These are phyloP conservation scores for Ascodesmis nigricans DNA, from an alignment of 495 filamentous ascomycete genomes.

Conservation along the genomic window DNA sequence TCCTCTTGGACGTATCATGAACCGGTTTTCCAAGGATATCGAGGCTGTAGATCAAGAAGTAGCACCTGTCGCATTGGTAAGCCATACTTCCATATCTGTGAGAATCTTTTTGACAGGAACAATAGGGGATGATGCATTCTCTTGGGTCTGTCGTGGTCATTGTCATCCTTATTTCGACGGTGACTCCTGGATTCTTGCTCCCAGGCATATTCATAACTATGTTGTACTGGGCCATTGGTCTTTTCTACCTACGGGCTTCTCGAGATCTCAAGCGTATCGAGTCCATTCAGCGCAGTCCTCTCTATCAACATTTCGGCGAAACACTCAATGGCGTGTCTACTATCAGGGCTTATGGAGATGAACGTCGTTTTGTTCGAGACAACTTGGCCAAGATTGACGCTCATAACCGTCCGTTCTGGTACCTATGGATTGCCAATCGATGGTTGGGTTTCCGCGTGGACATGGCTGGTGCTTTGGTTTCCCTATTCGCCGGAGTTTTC, in stretches of 20 bases:
- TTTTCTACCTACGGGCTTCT: constrained; percentile 76
- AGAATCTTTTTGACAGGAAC: background rate
- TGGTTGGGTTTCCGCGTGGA: constrained; percentile 93
- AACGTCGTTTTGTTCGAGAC: constrained; percentile 78
- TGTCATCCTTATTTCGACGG: constrained; percentile 69
- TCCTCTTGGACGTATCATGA: constrained; percentile 91
- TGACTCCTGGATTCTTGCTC: constrained; percentile 82
- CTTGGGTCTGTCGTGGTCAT: constrained; percentile 65
- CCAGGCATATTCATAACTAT: constrained; percentile 67
- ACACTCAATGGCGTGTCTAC: constrained; percentile 91
- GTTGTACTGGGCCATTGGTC: constrained; percentile 62
- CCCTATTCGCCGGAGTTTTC: constrained; percentile 86
- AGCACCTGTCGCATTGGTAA: constrained; percentile 55
- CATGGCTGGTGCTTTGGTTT: constrained; percentile 68
- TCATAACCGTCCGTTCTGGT: constrained; percentile 85
- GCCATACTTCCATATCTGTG: background rate
- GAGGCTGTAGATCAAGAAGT: constrained; percentile 93
- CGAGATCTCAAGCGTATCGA: constrained; percentile 87
- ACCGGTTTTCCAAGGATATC: constrained; percentile 92
- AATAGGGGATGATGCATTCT: constrained; percentile 39
- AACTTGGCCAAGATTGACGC: constrained; percentile 77
- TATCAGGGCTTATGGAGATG: constrained; percentile 90
- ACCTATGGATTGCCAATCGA: constrained; percentile 88
- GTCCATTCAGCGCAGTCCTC: constrained; percentile 77
- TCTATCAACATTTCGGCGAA: constrained; percentile 97